phyloP scores from a whole-genome alignment of 2,329 filamentous ascomycete genomes.

The Albophoma yamanashiensis region DNA sequence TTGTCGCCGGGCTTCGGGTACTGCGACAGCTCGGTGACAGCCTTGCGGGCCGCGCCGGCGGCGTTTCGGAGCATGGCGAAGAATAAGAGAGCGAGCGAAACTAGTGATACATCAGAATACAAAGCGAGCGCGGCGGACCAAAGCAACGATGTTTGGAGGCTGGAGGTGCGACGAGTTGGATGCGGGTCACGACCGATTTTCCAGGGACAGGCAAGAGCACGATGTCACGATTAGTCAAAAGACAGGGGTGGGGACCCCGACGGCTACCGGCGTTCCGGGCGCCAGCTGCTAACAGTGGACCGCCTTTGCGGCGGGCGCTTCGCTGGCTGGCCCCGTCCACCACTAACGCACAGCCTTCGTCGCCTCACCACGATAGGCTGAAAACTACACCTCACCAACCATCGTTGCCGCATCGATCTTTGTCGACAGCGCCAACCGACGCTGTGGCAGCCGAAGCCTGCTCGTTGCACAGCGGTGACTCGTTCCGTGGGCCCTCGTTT shows the following conservation, averaged over 20 bases:
- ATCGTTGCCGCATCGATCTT: not conserved
- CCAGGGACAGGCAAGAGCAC: not conserved
- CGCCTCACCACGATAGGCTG: not conserved
- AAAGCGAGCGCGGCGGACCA: not conserved
- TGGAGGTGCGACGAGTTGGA: not conserved
- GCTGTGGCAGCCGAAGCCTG: not conserved
- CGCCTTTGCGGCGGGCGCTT: not conserved
- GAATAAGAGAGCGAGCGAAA: not conserved
- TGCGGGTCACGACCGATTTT: not conserved
- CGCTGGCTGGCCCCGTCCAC: not conserved
- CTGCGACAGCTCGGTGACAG: slow-evolving; percentile 64
- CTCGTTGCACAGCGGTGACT: not conserved
- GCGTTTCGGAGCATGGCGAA: slow-evolving; percentile 40
- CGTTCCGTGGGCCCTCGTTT: not conserved
- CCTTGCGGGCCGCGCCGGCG: slow-evolving; percentile 42
- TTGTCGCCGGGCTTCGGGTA: slow-evolving; percentile 74
- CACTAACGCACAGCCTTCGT: slow-evolving; percentile 1
- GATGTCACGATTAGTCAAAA: slow-evolving; percentile 3
- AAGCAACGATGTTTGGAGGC: not conserved
- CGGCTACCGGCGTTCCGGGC: not conserved
- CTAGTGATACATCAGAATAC: not conserved
- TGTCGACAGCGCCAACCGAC: not conserved
- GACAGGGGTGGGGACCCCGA: not conserved
- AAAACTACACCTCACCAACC: slow-evolving; percentile 2
- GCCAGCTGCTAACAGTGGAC: not conserved